These are phyloP conservation scores for Fusarium metavorans DNA, from an alignment of 2,329 filamentous ascomycete genomes.

Conservation along the genomic window DNA sequence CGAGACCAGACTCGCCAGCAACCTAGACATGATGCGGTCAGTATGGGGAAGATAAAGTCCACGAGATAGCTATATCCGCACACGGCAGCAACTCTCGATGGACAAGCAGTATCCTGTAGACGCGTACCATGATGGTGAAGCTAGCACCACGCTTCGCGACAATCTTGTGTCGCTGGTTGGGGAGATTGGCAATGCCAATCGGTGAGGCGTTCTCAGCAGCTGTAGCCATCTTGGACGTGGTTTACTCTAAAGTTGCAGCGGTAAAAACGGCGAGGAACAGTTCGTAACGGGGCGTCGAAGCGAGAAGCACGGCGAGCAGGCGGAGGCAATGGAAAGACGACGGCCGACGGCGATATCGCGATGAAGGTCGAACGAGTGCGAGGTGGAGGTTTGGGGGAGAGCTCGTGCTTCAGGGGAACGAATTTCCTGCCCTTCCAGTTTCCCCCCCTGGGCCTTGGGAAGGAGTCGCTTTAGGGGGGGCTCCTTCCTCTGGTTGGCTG, in stretches of 20 bases:
- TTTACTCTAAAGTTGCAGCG: conserved; percentile 13
- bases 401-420: conserved; percentile 53
- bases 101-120: not conserved
- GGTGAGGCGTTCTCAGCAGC: conserved; percentile 72
- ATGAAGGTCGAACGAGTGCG: conserved; percentile 46
- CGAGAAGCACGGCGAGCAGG: conserved; percentile 32
- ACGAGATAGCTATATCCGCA: not conserved
- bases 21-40: conserved; percentile 68
- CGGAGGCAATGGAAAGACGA: conserved; percentile 37
- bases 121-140: conserved; percentile 96
- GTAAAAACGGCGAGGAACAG: conserved; percentile 16
- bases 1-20: conserved; percentile 96
- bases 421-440: conserved; percentile 48
- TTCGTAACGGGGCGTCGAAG: conserved; percentile 10
- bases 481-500: conserved; percentile 47
- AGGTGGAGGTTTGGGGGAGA: conserved; percentile 46
- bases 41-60: conserved; percentile 10
- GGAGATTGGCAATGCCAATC: conserved; percentile 81
- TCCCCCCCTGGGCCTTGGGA: conserved; percentile 31
- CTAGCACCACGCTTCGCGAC: conserved; percentile 89
- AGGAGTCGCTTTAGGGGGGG: conserved; percentile 42
- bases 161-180: conserved; percentile 81
- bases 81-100: not conserved
- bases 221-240: conserved; percentile 61
- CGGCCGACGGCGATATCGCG: conserved; percentile 40